Conservation (phyloP, 2,329 filamentous ascomycete species). For the Chaetoscypha palmicola region DNA sequence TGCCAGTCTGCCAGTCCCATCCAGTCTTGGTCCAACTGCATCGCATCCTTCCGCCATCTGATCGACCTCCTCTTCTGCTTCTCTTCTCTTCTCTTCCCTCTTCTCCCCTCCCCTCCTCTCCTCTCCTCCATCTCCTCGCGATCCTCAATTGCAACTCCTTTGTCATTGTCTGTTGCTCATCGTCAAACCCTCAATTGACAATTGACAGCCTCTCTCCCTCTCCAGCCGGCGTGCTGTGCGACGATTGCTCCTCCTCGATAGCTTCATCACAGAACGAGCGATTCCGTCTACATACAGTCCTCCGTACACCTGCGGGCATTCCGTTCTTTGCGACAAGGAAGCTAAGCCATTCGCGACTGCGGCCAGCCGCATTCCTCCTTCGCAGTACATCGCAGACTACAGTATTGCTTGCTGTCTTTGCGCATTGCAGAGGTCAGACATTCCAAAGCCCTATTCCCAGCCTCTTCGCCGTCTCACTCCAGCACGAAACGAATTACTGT, state of each 20-base stretch:
- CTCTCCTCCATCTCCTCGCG: background rate
- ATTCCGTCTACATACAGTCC: too few species aligned
- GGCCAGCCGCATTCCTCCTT: conserved; percentile 19
- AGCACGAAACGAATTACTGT: background rate
- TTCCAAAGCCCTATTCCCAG: conserved; percentile 5
- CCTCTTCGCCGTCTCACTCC: background rate
- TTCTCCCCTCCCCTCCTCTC: background rate
- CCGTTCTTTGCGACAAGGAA: conserved; percentile 6
- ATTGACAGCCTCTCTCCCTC: background rate
- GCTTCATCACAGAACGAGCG: background rate
- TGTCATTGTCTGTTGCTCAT: background rate
- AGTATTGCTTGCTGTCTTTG: too few species aligned
- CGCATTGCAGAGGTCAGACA: too few species aligned
- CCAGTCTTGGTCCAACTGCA: background rate
- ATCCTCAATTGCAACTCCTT: too few species aligned
- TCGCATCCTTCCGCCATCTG: conserved; percentile 1
- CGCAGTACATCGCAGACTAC: too few species aligned
- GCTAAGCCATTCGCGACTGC: conserved; percentile 16
- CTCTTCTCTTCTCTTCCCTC: background rate
- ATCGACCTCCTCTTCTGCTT: conserved; percentile 1
- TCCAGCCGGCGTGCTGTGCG: background rate
- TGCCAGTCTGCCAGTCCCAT: background rate
- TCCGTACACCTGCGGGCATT: background rate
- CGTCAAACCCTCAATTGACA: background rate
- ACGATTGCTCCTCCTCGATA: background rate